A percentile compares a stretch with the other conserved stretches of the same genome.
These are phyloP conservation scores for Decorospora gaudefroyi DNA, from an alignment of 2,329 filamentous ascomycete species.

Conservation along the genomic window DNA sequence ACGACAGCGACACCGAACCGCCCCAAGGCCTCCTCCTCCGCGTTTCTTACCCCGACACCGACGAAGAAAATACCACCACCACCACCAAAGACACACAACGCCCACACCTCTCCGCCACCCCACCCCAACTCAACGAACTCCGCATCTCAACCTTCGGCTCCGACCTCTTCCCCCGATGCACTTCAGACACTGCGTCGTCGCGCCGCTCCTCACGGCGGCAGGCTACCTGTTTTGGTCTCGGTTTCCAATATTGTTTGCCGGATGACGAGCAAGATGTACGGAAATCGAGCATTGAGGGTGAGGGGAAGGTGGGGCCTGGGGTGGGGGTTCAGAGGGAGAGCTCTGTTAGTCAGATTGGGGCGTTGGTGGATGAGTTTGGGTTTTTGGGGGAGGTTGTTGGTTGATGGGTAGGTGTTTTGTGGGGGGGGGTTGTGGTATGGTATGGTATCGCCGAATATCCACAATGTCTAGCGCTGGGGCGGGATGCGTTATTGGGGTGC, in stretches of 20 bases:
- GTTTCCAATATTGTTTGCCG: conserved; percentile 44
- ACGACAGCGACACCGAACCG: conserved; percentile 33
- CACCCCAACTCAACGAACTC: conserved; percentile 32
- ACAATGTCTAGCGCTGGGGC: no score
- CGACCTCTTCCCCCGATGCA: conserved; percentile 37
- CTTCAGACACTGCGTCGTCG: conserved; percentile 18
- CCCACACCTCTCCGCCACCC: conserved; percentile 21
- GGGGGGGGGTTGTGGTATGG: no score
- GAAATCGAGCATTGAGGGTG: no score
- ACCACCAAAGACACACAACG: conserved; percentile 6
- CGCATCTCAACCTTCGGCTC: conserved; percentile 38
- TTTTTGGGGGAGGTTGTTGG: conserved; percentile 42
- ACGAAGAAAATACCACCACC: conserved; percentile 7
- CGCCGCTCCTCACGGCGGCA: conserved; percentile 30
- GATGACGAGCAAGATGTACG: conserved; percentile 34
- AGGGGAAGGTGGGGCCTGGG: conserved; percentile 8
- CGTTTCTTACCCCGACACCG: conserved; percentile 25
- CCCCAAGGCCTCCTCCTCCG: conserved; percentile 27
- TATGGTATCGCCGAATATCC: no score
- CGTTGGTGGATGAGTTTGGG: conserved; percentile 41
- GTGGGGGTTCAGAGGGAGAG: conserved; percentile 28
- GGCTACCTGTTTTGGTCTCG: conserved; percentile 39
- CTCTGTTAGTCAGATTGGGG: conserved; percentile 29
- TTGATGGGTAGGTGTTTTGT: no score
- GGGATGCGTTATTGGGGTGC: no score